A percentile compares a stretch with the other conserved stretches of the same genome.
Conservation (phyloP, 306 rosid genomes). For the Mimosa pudica region DNA sequence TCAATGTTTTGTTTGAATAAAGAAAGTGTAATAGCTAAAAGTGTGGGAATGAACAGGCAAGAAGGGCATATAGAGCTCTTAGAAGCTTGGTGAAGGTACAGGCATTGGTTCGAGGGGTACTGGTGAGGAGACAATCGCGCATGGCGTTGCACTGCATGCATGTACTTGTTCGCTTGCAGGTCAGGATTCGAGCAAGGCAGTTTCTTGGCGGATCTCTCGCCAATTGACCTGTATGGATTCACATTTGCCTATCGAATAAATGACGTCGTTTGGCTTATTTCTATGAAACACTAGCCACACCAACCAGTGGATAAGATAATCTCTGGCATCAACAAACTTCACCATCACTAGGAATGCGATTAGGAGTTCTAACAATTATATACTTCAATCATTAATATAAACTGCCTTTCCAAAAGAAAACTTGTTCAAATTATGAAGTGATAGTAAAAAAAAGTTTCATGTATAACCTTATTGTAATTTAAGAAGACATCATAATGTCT, state of each 20-base stretch:
- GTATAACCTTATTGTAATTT: no score
- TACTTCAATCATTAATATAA: no score
- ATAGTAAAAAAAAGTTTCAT: no score
- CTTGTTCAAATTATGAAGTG: no score
- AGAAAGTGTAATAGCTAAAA: background rate
- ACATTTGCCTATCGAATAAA: background rate
- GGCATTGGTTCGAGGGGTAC: slow-evolving; percentile 78
- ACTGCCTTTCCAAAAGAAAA: no score
- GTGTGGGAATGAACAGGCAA: slow-evolving; percentile 54
- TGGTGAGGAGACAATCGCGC: slow-evolving; percentile 66
- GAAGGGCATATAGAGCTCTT: slow-evolving; percentile 67
- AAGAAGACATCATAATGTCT: no score
- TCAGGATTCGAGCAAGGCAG: slow-evolving; percentile 75
- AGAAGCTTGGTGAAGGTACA: slow-evolving; percentile 84
- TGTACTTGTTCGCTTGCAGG: slow-evolving; percentile 66
- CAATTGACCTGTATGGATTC: background rate
- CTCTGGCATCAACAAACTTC: no score
- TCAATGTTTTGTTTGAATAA: background rate
- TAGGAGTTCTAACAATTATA: no score
- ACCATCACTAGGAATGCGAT: no score
- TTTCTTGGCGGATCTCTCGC: slow-evolving; percentile 38
- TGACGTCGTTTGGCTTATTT: no score
- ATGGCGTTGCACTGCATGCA: slow-evolving; percentile 82
- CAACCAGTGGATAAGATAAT: no score
- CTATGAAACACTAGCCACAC: no score